phyloP scores from a whole-genome alignment of 768 basidiomycete genomes.

The Naganishia friedmannii region DNA sequence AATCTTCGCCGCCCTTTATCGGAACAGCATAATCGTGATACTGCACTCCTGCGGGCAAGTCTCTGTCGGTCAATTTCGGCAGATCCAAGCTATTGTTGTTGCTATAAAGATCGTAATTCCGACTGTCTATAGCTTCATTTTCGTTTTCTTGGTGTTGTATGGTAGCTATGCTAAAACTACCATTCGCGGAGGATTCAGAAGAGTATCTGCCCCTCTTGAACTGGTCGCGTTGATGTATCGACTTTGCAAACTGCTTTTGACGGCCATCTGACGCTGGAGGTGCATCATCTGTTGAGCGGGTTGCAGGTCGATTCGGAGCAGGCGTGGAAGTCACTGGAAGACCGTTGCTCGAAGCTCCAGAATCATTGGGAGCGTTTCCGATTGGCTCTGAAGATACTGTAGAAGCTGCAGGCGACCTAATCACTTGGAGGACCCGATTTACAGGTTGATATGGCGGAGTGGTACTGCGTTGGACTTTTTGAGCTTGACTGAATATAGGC shows the following conservation, averaged over 20 bases:
- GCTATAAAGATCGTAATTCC: not conserved
- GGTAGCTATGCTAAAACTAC: slow-evolving; percentile 12
- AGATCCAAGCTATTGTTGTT: slow-evolving; percentile 22
- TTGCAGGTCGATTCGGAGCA: not conserved
- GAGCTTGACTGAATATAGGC: slow-evolving; percentile 18
- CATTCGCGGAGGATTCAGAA: slow-evolving; percentile 10
- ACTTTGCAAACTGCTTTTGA: not conserved
- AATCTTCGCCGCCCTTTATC: slow-evolving; percentile 18
- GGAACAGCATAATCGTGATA: slow-evolving; percentile 14
- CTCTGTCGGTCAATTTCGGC: slow-evolving; percentile 4
- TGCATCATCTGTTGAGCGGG: not conserved
- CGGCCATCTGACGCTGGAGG: not conserved
- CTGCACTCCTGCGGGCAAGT: not conserved
- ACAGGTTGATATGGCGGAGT: slow-evolving; percentile 17
- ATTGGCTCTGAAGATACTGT: slow-evolving; percentile 6
- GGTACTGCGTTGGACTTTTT: slow-evolving; percentile 11
- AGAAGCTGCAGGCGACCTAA: slow-evolving; percentile 16
- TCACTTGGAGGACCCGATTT: slow-evolving; percentile 7
- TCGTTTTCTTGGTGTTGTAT: slow-evolving; percentile 1
- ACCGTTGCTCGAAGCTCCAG: not conserved
- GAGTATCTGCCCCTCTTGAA: slow-evolving; percentile 5
- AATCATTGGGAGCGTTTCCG: not conserved
- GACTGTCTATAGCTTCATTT: not conserved
- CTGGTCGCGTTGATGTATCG: not conserved
- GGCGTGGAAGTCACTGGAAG: slow-evolving; percentile 8